These are phyloP conservation scores for Gynochthodes officinalis DNA, from an alignment of 257 asterid genomes.

Conservation along the genomic window DNA sequence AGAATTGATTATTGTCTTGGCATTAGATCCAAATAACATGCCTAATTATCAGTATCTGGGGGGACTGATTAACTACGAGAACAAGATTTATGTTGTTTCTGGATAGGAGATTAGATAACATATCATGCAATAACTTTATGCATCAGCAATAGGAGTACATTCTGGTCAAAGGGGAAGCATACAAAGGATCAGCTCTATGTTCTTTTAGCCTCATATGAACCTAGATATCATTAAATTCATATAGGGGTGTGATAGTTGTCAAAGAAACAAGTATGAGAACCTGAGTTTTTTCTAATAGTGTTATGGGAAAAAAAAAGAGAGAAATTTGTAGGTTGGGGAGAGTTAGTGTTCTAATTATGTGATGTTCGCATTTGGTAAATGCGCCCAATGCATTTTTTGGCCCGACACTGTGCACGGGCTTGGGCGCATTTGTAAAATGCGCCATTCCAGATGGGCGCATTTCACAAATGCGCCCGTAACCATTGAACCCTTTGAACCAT, in stretches of 20 bases:
- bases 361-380: too few species aligned
- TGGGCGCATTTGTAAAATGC: too few species aligned
- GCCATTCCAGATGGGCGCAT: too few species aligned
- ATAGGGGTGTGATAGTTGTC: not conserved
- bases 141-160: not conserved
- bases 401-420: too few species aligned
- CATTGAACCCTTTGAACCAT: too few species aligned
- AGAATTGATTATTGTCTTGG: too few species aligned
- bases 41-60: not conserved
- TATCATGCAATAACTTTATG: not conserved
- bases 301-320: too few species aligned
- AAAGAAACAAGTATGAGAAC: not conserved
- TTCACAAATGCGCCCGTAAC: too few species aligned
- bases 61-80: not conserved
- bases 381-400: too few species aligned
- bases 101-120: not conserved
- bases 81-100: not conserved
- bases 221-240: not conserved
- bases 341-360: too few species aligned
- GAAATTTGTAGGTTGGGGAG: too few species aligned
- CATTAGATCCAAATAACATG: not conserved
- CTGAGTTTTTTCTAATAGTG: too few species aligned
- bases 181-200: not conserved
- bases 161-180: not conserved
- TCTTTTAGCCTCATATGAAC: not conserved